A percentile compares a stretch with the other conserved stretches of the same genome.
Evolutionary conservation across 1,284 basidiomycete genomes (phyloP).

Genomic region (Peniophora sp.): DNA sequence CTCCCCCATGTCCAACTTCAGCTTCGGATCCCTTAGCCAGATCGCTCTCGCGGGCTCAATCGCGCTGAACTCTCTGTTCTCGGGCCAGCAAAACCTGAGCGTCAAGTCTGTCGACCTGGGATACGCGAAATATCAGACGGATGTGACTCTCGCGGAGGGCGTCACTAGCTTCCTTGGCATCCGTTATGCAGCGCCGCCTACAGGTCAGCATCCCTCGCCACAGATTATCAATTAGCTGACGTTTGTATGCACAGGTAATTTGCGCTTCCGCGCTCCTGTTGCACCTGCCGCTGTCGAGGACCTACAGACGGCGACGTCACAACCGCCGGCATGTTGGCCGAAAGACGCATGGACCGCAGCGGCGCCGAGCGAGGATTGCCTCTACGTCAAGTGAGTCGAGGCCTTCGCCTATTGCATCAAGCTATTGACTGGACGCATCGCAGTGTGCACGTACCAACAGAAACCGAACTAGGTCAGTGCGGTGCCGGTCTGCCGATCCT

Average conservation of each 20-base stretch:
- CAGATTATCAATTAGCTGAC: neutral
- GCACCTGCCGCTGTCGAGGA: slow-evolving; percentile 2
- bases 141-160: neutral
- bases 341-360: neutral
- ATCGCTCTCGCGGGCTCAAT: no score
- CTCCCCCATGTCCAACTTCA: no score
- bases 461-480: neutral
- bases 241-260: slow-evolving; percentile 1
- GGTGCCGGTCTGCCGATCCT: slow-evolving; percentile 22
- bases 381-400: slow-evolving; percentile 30
- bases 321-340: slow-evolving; percentile 6
- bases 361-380: slow-evolving; percentile 25
- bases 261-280: slow-evolving; percentile 7
- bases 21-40: no score
- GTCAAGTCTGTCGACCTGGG: neutral
- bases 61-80: neutral
- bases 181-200: slow-evolving; percentile 9
- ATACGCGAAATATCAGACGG: neutral
- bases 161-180: slow-evolving; percentile 8
- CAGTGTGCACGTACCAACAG: slow-evolving; percentile 1
- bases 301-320: slow-evolving; percentile 5
- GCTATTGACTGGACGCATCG: neutral
- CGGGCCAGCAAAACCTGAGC: neutral
- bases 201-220: slow-evolving; percentile 1
- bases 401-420: neutral